A percentile compares a stretch with the other conserved stretches of the same genome.
Conservation (phyloP, 139 green algal genomes). For the Coelastrella sp. region DNA sequence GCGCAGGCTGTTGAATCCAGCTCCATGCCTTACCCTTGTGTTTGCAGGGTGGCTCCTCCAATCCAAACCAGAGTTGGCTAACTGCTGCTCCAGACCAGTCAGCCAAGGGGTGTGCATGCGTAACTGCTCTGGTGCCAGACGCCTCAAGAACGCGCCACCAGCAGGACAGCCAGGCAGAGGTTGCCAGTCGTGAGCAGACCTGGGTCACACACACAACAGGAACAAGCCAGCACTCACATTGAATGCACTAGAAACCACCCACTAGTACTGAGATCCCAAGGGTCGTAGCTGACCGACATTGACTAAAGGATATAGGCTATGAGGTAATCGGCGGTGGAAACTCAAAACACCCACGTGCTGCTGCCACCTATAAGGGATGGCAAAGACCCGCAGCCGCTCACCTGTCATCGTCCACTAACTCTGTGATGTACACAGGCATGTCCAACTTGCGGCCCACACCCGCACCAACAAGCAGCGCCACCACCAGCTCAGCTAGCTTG, state of each 20-base stretch:
- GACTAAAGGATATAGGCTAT: too few species aligned
- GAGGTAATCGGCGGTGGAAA: too few species aligned
- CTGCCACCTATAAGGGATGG: too few species aligned
- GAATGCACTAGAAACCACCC: too few species aligned
- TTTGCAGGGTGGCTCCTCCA: constrained; percentile 9
- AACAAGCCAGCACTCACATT: too few species aligned
- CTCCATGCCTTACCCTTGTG: not conserved
- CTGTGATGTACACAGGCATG: constrained; percentile 54
- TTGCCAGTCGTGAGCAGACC: constrained; percentile 1
- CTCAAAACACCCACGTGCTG: too few species aligned
- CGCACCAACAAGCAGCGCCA: constrained; percentile 54
- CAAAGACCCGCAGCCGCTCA: not conserved
- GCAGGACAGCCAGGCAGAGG: not conserved
- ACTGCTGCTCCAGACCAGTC: constrained; percentile 9
- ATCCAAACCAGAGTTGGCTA: constrained; percentile 10
- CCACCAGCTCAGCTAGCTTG: constrained; percentile 58
- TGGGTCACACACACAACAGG: too few species aligned
- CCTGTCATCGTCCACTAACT: constrained; percentile 47
- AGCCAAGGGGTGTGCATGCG: constrained; percentile 43
- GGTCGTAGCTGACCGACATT: too few species aligned
- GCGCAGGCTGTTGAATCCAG: too few species aligned
- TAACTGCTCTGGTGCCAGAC: constrained; percentile 48
- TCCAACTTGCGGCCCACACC: constrained; percentile 45
- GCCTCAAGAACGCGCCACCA: constrained; percentile 1
- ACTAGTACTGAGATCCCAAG: too few species aligned